phyloP scores from a whole-genome alignment of 2,329 filamentous ascomycete species.

The Calonectria hawksworthii region DNA sequence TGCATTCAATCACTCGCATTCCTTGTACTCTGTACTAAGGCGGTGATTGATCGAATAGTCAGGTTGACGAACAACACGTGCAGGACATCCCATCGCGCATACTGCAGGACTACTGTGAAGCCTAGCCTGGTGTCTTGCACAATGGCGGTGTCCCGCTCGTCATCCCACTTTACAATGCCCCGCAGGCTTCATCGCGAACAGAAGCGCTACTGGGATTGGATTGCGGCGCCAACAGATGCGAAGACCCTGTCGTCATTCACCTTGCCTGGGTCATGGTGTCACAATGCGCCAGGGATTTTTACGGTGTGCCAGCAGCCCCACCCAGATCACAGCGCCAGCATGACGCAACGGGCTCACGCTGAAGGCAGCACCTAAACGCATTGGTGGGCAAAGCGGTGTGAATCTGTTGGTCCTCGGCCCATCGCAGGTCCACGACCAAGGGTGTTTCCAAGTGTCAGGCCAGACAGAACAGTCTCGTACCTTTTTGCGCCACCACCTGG shows the following conservation, averaged over 20 bases:
- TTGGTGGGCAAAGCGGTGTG: constrained; percentile 37
- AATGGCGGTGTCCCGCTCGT: constrained; percentile 41
- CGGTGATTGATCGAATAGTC: constrained; percentile 25
- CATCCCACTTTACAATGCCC: constrained; percentile 35
- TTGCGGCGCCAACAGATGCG: not conserved
- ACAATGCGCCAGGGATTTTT: constrained; percentile 39
- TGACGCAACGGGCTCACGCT: constrained; percentile 43
- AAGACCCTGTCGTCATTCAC: constrained; percentile 11
- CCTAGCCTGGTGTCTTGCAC: constrained; percentile 40
- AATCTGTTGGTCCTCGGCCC: constrained; percentile 30
- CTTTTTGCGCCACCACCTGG: constrained; percentile 33
- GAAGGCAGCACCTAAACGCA: constrained; percentile 39
- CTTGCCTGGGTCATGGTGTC: constrained; percentile 40
- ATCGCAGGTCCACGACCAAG: constrained; percentile 33
- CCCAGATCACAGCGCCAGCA: constrained; percentile 37
- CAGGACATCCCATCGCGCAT: constrained; percentile 37
- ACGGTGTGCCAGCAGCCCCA: constrained; percentile 33
- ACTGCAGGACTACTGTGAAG: constrained; percentile 39
- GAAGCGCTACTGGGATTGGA: constrained; percentile 32
- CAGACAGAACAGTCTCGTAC: constrained; percentile 22
- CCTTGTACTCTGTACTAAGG: constrained; percentile 25
- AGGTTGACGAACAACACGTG: constrained; percentile 26
- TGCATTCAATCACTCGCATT: constrained; percentile 27
- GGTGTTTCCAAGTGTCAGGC: constrained; percentile 29
- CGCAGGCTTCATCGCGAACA: constrained; percentile 32